phyloP scores from a whole-genome alignment of 2,329 filamentous ascomycete species.

The Calonectria fujianensis region DNA sequence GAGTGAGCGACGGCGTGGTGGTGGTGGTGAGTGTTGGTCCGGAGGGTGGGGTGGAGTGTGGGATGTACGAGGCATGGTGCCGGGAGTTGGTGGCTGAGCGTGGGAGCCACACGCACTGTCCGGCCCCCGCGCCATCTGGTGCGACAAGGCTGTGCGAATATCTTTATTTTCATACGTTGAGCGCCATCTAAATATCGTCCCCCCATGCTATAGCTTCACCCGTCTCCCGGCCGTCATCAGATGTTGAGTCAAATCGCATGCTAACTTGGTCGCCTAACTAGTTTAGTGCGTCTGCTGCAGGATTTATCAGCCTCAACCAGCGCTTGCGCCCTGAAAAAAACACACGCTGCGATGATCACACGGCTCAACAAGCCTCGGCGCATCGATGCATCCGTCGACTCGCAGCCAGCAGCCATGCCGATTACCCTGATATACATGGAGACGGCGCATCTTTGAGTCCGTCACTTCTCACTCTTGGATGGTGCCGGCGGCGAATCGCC shows the following conservation, averaged over 20 bases:
- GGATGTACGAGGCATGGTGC: constrained; percentile 26
- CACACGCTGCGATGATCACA: constrained; percentile 25
- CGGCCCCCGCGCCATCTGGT: fast-evolving
- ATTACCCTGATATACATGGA: constrained; percentile 25
- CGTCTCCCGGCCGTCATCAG: constrained; percentile 23
- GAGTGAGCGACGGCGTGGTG: constrained; percentile 44
- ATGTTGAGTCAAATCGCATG: constrained; percentile 33
- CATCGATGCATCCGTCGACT: constrained; percentile 10
- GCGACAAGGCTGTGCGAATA: not conserved
- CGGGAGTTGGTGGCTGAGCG: not conserved
- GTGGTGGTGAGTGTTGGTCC: constrained; percentile 41
- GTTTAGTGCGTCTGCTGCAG: not conserved
- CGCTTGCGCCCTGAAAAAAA: not conserved
- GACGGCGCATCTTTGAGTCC: constrained; percentile 21
- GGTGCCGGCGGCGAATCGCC: constrained; percentile 36
- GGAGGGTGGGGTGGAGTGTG: constrained; percentile 39
- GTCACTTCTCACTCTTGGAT: constrained; percentile 31
- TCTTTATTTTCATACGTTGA: not conserved
- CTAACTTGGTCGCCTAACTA: constrained; percentile 7
- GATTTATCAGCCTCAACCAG: constrained; percentile 23
- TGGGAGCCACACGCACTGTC: constrained; percentile 24
- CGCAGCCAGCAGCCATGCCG: constrained; percentile 16
- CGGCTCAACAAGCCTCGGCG: constrained; percentile 31
- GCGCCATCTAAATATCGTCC: constrained; percentile 37
- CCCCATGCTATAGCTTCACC: constrained; percentile 34